Percentiles rank a stretch among this genome's conserved stretches.
Evolutionary conservation across 805 yeast species (phyloP).

Genomic region (Metschnikowia cubensis): DNA sequence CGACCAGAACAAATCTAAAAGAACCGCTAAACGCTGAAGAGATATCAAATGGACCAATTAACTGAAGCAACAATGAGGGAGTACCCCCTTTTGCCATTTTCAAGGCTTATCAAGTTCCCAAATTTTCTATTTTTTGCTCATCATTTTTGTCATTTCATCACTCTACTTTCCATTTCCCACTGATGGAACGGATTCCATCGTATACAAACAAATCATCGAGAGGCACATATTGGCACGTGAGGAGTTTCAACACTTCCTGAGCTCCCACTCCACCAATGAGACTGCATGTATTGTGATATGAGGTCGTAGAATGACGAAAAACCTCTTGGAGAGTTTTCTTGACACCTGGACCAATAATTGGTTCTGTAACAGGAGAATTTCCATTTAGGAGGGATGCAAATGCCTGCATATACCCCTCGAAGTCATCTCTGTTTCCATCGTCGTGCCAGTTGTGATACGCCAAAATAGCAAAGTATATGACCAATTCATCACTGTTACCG

Average conservation of each 20-base stretch:
- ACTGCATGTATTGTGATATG: conserved; percentile 58
- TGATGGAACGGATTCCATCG: conserved; percentile 63
- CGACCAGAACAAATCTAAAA: no score
- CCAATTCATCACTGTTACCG: conserved; percentile 14
- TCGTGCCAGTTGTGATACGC: conserved; percentile 25
- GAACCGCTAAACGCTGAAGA: no score
- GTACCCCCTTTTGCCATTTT: no score
- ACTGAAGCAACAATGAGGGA: no score
- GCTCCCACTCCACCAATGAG: conserved; percentile 81
- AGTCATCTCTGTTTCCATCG: conserved; percentile 21
- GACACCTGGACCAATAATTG: conserved; percentile 7
- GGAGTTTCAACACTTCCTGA: conserved; percentile 74
- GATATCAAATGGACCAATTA: no score
- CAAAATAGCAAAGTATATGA: conserved; percentile 43
- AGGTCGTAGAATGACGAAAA: conserved; percentile 36
- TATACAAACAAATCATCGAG: conserved; percentile 64
- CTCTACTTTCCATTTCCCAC: conserved; percentile 36
- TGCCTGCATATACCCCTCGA: conserved; percentile 17
- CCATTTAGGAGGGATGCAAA: conserved; percentile 18
- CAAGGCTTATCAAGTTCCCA: no score
- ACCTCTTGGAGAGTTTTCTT: conserved; percentile 27
- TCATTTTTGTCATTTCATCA: no score
- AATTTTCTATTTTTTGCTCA: no score
- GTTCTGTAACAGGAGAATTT: not conserved
- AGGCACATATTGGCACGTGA: conserved; percentile 80